Evolutionary conservation across 2,329 filamentous ascomycete species (phyloP).

Genomic region (Cercospora sp.): DNA sequence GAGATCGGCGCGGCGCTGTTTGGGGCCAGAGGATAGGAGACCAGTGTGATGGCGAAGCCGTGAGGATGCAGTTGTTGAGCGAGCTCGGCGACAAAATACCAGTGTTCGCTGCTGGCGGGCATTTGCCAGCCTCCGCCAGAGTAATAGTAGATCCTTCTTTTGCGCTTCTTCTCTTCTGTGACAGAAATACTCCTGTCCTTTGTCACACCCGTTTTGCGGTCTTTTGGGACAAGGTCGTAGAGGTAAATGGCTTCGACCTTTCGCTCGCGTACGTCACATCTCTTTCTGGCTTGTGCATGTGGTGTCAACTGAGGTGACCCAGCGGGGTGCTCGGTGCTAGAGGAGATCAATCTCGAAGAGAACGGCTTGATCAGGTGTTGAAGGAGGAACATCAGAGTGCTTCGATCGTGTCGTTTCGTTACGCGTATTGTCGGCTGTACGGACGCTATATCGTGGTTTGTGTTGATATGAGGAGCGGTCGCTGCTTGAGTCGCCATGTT

Average conservation of each 20-base stretch:
- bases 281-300: conserved; percentile 38
- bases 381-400: conserved; percentile 40
- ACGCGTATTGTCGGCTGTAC: conserved; percentile 36
- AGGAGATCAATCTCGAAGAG: conserved; percentile 40
- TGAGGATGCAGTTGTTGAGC: conserved; percentile 42
- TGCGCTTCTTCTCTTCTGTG: conserved; percentile 19
- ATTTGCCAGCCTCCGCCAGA: conserved; percentile 59
- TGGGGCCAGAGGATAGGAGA: conserved; percentile 58
- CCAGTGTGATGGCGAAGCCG: conserved; percentile 46
- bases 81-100: conserved; percentile 53
- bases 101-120: conserved; percentile 54
- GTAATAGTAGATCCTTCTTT: conserved; percentile 56
- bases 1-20: conserved; percentile 52
- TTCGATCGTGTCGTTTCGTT: conserved; percentile 43
- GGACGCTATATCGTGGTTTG: conserved; percentile 1
- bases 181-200: neutral
- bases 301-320: conserved; percentile 46
- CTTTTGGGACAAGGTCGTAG: conserved; percentile 45
- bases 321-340: conserved; percentile 36
- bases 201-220: conserved; percentile 4
- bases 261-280: conserved; percentile 45
- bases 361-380: conserved; percentile 44
- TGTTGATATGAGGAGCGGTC: conserved; percentile 1
- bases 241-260: conserved; percentile 48
- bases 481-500: conserved; percentile 1